These are phyloP conservation scores for Butyriboletus appendiculatus DNA, from an alignment of 1,284 basidiomycete species.

Conservation along the genomic window DNA sequence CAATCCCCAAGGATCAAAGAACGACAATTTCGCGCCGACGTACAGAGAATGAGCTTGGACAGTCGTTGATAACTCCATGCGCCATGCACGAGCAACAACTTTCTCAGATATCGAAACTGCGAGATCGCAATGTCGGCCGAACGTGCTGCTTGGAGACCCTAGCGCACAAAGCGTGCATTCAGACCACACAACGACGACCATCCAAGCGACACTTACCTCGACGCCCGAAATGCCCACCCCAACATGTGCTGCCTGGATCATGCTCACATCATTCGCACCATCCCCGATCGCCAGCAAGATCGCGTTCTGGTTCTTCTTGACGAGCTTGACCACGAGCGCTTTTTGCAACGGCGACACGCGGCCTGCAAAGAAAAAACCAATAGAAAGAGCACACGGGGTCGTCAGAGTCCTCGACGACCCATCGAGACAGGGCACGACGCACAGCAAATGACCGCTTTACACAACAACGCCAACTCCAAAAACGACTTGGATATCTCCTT, in stretches of 20 bases:
- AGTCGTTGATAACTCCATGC: slow-evolving; percentile 97
- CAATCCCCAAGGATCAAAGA: neutral
- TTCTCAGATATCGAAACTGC: slow-evolving; percentile 97
- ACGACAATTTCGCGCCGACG: slow-evolving; percentile 32
- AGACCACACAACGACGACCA: neutral
- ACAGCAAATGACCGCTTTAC: slow-evolving; percentile 99
- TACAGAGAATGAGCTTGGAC: slow-evolving; percentile 94
- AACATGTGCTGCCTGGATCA: slow-evolving; percentile 97
- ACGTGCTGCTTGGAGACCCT: slow-evolving; percentile 96
- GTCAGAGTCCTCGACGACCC: neutral
- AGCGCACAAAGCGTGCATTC: neutral
- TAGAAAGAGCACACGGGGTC: neutral
- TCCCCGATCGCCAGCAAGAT: slow-evolving; percentile 96
- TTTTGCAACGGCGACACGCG: slow-evolving; percentile 98
- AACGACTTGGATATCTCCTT: slow-evolving; percentile 90
- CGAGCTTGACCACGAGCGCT: slow-evolving; percentile 96
- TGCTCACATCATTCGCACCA: slow-evolving; percentile 95
- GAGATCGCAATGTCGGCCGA: slow-evolving; percentile 97
- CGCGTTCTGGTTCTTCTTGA: slow-evolving; percentile 93
- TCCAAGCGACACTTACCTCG: slow-evolving; percentile 56
- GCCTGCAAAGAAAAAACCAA: slow-evolving; percentile 46
- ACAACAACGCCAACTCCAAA: slow-evolving; percentile 95
- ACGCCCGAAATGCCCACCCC: slow-evolving; percentile 98
- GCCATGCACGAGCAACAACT: slow-evolving; percentile 95
- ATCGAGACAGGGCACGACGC: neutral